phyloP scores from a whole-genome alignment of 2,329 filamentous ascomycete genomes.

The Botrytis squamosa region DNA sequence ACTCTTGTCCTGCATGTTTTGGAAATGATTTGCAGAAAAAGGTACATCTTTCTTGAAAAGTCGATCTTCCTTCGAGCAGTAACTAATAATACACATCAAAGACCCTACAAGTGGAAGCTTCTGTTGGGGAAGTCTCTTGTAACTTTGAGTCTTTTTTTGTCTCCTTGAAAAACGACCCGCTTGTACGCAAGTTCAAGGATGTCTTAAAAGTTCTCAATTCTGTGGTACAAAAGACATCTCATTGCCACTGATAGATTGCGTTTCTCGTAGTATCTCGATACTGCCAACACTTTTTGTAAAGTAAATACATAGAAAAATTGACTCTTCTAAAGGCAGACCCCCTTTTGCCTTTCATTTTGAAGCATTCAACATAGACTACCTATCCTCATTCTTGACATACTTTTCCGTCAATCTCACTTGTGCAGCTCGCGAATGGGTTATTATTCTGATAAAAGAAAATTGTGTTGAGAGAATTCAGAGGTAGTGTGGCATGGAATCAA shows the following conservation, averaged over 20 bases:
- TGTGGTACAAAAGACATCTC: background rate
- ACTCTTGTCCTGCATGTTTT: background rate
- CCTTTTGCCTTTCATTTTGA: accelerated
- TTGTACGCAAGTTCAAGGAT: background rate
- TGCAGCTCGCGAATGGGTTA: background rate
- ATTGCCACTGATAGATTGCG: background rate
- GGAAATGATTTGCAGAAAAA: background rate
- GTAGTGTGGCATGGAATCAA: background rate
- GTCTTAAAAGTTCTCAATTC: accelerated
- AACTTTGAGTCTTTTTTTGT: background rate
- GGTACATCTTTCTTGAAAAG: background rate
- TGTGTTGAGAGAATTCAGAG: accelerated
- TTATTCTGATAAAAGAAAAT: background rate
- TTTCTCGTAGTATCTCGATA: background rate
- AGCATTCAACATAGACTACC: background rate
- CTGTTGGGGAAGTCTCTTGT: background rate
- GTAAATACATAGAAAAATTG: accelerated
- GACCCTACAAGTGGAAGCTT: background rate
- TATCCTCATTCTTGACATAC: background rate
- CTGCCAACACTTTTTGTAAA: background rate
- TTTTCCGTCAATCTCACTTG: background rate
- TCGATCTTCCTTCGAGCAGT: background rate
- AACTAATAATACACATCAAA: background rate
- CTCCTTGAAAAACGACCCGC: background rate
- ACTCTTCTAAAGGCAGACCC: background rate